These are phyloP conservation scores for Syzygium aromaticum DNA, from an alignment of 345 rosid species.

Conservation along the genomic window DNA sequence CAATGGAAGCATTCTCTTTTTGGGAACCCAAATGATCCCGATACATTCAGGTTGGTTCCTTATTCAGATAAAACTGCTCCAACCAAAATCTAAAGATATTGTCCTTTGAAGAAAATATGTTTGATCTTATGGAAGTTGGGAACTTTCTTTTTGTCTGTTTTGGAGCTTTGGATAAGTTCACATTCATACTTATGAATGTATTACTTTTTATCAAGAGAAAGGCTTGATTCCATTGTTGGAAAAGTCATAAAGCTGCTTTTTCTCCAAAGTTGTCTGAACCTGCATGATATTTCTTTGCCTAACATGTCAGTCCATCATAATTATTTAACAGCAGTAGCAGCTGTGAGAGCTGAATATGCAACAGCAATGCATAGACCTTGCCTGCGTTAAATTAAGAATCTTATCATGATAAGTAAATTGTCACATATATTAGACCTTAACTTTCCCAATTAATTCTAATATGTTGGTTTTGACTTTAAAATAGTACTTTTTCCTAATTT, in stretches of 20 bases:
- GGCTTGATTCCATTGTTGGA: background rate
- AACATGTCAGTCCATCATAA: background rate
- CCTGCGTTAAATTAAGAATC: background rate
- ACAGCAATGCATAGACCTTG: background rate
- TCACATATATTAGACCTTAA: background rate
- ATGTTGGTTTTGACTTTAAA: background rate
- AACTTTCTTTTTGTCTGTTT: background rate
- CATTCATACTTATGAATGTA: background rate
- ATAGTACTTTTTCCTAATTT: background rate
- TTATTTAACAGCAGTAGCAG: background rate
- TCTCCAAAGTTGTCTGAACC: background rate
- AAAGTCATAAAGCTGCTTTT: background rate
- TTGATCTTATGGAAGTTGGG: background rate
- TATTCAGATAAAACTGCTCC: background rate
- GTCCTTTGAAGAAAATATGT: background rate
- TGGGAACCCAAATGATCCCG: slow-evolving; percentile 93
- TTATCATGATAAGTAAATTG: background rate
- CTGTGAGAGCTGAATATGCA: background rate
- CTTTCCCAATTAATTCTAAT: background rate
- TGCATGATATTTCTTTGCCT: background rate
- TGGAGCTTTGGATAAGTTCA: background rate
- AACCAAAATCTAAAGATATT: background rate
- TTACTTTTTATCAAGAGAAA: background rate
- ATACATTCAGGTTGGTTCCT: slow-evolving; percentile 69
- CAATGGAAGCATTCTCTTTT: slow-evolving; percentile 93